Percentiles rank a stretch among this genome's conserved stretches.
Evolutionary conservation across 441 rosid genomes (phyloP).

Genomic region (Erodium texanum): DNA sequence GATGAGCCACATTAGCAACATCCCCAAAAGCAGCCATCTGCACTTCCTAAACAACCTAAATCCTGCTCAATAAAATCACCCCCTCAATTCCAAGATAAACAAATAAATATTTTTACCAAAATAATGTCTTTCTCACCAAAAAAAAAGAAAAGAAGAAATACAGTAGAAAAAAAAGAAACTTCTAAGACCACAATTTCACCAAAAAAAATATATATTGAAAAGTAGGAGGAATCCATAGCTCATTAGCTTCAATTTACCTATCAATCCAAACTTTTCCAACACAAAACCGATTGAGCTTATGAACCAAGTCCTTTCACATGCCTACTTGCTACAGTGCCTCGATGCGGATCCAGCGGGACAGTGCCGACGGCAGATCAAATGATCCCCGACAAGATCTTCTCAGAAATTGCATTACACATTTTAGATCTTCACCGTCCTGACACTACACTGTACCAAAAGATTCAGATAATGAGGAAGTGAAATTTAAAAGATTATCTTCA

Average conservation of each 20-base stretch:
- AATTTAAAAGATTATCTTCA: not conserved
- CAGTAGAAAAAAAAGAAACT: not conserved
- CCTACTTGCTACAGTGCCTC: not conserved
- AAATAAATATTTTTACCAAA: too few species aligned
- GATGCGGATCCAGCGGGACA: too few species aligned
- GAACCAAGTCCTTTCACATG: constrained; percentile 3
- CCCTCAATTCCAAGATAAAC: not conserved
- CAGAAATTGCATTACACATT: constrained; percentile 10
- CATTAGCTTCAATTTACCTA: not conserved
- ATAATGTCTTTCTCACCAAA: too few species aligned
- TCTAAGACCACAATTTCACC: too few species aligned
- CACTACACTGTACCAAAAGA: not conserved
- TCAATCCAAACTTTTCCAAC: not conserved
- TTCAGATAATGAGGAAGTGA: not conserved
- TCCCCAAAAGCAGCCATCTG: constrained; percentile 67
- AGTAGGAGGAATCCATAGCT: not conserved
- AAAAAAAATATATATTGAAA: not conserved
- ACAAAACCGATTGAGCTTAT: not conserved
- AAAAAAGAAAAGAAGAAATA: too few species aligned
- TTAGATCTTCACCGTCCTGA: constrained; percentile 7
- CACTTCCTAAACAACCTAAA: constrained; percentile 15
- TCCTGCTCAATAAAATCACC: constrained; percentile 11
- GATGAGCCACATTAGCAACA: constrained; percentile 64
- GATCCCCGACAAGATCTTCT: not conserved
- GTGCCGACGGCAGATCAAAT: not conserved